Conservation (phyloP, 73 alveolate genomes). For the Paramecium sonneborni region DNA sequence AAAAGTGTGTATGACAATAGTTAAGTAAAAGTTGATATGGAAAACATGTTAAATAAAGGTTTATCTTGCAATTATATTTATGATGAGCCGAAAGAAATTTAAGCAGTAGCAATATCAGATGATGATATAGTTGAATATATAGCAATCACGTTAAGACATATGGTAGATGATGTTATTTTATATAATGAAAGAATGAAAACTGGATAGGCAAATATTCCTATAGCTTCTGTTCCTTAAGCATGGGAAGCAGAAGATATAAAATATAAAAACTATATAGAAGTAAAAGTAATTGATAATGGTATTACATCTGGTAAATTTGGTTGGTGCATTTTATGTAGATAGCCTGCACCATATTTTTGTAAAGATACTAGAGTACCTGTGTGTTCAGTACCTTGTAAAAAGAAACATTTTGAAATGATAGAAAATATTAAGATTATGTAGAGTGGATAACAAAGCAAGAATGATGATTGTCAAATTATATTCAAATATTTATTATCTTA, state of each 20-base stretch:
- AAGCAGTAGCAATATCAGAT: constrained; percentile 50
- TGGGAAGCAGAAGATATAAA: constrained; percentile 68
- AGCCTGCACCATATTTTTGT: constrained; percentile 87
- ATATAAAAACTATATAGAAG: constrained; percentile 69
- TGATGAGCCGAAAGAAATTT: constrained; percentile 43
- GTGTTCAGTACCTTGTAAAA: constrained; percentile 91
- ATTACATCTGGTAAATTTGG: constrained; percentile 92
- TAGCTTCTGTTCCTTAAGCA: constrained; percentile 65
- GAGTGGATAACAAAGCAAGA: constrained; percentile 68
- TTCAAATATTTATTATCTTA: constrained; percentile 71
- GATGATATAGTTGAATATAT: neutral
- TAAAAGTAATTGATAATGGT: constrained; percentile 81
- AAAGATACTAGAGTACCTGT: constrained; percentile 89
- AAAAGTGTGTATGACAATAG: neutral
- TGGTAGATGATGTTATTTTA: constrained; percentile 62
- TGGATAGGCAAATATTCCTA: neutral
- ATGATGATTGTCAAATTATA: constrained; percentile 73
- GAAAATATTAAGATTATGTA: constrained; percentile 59
- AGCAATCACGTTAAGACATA: neutral
- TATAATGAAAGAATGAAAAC: constrained; percentile 19
- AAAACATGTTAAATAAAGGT: neutral
- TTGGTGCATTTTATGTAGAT: constrained; percentile 97
- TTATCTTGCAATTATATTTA: constrained; percentile 26
- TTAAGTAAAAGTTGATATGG: neutral
- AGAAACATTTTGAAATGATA: constrained; percentile 75